Evolutionary conservation across 2,329 filamentous ascomycete species (phyloP).

Genomic region (Neonectria coccinea): DNA sequence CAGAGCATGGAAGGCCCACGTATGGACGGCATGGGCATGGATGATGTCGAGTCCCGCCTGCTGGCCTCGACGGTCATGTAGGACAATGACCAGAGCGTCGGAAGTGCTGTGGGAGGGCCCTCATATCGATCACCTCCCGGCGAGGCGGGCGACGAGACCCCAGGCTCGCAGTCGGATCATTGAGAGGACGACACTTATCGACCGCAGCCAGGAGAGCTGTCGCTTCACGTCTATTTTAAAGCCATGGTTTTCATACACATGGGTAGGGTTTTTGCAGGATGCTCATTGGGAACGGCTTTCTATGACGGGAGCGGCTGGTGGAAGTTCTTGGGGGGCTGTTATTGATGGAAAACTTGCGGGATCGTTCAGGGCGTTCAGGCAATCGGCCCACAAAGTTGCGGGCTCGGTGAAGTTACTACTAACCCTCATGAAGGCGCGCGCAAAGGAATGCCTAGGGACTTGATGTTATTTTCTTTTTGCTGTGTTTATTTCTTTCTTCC

Average conservation of each 20-base stretch:
- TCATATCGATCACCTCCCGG: constrained; percentile 21
- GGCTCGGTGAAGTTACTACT: constrained; percentile 42
- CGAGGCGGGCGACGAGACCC: constrained; percentile 13
- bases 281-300: constrained; percentile 32
- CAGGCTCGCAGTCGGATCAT: constrained; percentile 16
- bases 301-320: constrained; percentile 30
- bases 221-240: constrained; percentile 30
- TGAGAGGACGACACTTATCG: constrained; percentile 25
- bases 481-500: constrained; percentile 19
- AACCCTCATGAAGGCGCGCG: constrained; percentile 43
- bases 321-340: constrained; percentile 39
- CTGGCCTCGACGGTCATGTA: constrained; percentile 59
- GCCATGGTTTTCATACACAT: constrained; percentile 20
- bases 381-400: constrained; percentile 45
- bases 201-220: constrained; percentile 10
- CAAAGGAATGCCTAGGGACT: constrained; percentile 35
- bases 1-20: constrained; percentile 57
- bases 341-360: constrained; percentile 44
- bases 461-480: constrained; percentile 23
- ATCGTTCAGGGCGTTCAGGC: constrained; percentile 46
- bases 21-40: constrained; percentile 59
- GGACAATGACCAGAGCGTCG: constrained; percentile 38
- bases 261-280: constrained; percentile 32
- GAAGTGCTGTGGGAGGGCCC: constrained; percentile 11
- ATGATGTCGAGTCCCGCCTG: constrained; percentile 59